Evolutionary conservation across 495 filamentous ascomycete genomes (phyloP), one percentile per base, ranked within the genome.

Genomic region (Symbiotaphrina buchneri): DNA sequence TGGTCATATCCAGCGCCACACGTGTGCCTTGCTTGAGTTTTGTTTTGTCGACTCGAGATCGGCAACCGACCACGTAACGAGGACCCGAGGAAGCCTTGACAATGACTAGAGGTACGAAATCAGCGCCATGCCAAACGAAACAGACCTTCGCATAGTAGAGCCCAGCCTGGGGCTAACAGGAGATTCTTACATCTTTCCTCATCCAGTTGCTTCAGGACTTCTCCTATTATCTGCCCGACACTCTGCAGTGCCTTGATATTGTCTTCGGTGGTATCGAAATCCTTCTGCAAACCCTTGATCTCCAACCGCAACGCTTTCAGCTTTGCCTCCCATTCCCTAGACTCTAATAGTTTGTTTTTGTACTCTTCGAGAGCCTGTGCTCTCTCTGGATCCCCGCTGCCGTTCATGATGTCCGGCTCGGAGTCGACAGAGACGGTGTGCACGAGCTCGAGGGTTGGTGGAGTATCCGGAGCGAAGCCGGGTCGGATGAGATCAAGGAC

Each of bases 171-270:
- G 2, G 14, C 28, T 8, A 10, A 14, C 10, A 30, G 14, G 19
- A 30, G 3, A 27, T 19, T 8, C 73, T 53, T 56, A 95, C 87
- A 99, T 79, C 87, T 63, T 61, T 99, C 87, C 40, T 99, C 87
- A 48, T 99, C 87, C 21, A 99, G 66, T 56, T 99, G 87, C 58
- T 99, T 99, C 42, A 99, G 56, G 38, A 99, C 87, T 52, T 99
- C 87, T 37, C 87, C 87, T 52, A 99, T 94, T 52, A 99, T 99
- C 55, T 99, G 87, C 21, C 87, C 87, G 20, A 99, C 87, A 55
- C 90, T 95, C 61, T 99, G 87, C 42, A 99, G 54, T 39, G 87
- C 87, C 61, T 99, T 99, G 63, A 99, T 95, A 58, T 95, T 95
- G 39, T 99, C 90, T 53, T 99, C 87, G 17, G 87, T 94, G 32